Percentiles rank a stretch among this genome's conserved stretches.
Evolutionary conservation across 306 rosid species (phyloP).

Genomic region (Benincasa hispida): DNA sequence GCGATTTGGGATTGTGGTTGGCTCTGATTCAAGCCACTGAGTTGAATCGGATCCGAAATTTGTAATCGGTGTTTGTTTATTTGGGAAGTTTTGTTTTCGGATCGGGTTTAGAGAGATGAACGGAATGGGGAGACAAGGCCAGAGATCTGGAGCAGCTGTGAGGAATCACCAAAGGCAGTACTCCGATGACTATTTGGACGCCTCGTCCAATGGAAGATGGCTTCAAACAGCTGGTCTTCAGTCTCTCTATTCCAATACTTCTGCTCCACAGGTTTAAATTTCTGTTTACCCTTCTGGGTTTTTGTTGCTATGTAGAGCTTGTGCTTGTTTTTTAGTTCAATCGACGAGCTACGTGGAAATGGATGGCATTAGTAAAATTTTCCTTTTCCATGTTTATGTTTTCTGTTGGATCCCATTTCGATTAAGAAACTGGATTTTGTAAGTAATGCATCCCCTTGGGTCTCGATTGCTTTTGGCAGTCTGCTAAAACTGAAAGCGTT

Average conservation of each 20-base stretch:
- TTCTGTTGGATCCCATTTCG: neutral
- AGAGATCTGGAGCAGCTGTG: constrained; percentile 74
- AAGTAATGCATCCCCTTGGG: neutral
- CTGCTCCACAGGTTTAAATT: constrained; percentile 52
- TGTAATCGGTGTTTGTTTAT: neutral
- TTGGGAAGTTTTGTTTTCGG: neutral
- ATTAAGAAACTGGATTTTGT: neutral
- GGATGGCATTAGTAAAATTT: neutral
- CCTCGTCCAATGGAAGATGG: constrained; percentile 60
- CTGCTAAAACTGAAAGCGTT: neutral
- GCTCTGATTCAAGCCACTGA: constrained; percentile 3
- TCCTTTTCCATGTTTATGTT: neutral
- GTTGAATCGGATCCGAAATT: neutral
- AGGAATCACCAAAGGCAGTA: constrained; percentile 83
- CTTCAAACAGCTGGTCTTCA: constrained; percentile 96
- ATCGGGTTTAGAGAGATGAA: constrained; percentile 38
- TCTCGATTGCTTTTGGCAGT: neutral
- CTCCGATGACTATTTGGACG: constrained; percentile 66
- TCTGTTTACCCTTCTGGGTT: neutral
- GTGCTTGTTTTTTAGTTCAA: neutral
- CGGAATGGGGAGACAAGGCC: constrained; percentile 76
- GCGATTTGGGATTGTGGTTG: neutral
- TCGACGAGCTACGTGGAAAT: neutral
- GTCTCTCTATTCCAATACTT: constrained; percentile 56
- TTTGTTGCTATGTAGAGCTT: neutral